Percentiles rank a stretch among this genome's conserved stretches.
These are phyloP conservation scores for Boletus sp. DNA, from an alignment of 768 basidiomycete species.

Conservation along the genomic window DNA sequence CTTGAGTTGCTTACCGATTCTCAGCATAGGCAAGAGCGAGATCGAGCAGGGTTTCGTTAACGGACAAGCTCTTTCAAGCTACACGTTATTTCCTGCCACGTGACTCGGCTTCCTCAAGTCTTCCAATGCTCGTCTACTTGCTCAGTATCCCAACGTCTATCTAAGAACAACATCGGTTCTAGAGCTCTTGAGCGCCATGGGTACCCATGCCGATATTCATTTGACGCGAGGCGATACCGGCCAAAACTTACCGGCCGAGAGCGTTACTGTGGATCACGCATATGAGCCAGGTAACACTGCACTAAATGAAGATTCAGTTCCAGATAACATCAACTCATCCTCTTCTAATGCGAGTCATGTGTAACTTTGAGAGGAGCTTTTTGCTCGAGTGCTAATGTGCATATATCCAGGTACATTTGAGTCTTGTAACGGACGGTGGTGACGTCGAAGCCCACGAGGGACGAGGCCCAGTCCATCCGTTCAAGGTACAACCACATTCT, in stretches of 20 bases:
- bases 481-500: conserved; percentile 3
- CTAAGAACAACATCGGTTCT: neutral
- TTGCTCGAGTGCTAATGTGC: neutral
- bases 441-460: neutral
- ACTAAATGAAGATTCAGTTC: neutral
- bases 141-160: neutral
- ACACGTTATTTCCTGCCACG: conserved; percentile 9
- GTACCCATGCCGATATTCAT: neutral
- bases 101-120: conserved; percentile 1
- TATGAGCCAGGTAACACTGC: neutral
- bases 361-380: neutral
- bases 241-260: neutral
- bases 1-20: neutral
- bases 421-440: neutral
- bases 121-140: neutral
- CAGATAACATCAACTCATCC: neutral
- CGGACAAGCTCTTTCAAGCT: neutral
- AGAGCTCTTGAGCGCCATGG: conserved; percentile 4
- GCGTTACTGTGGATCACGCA: neutral
- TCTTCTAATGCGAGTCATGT: conserved; percentile 5
- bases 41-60: neutral
- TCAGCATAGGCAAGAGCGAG: neutral
- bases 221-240: neutral
- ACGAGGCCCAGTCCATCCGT: neutral
- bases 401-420: conserved; percentile 13